Base-by-base conservation (phyloP, 495 filamentous ascomycete species). In the Aspergillus nanangensis region DNA sequence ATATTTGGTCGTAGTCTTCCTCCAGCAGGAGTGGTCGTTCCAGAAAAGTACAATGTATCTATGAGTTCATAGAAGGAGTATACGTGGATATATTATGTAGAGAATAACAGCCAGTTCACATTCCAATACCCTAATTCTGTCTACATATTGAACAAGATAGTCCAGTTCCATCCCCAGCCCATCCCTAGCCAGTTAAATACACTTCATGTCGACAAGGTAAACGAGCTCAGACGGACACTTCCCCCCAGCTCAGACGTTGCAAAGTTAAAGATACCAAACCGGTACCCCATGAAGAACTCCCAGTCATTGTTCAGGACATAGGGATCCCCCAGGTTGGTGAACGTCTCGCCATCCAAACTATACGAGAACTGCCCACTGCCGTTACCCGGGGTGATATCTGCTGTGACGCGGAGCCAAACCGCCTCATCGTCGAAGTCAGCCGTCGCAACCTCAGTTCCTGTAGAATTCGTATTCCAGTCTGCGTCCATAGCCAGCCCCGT, bases 261-360 rank as follows among this genome's bases (percentile, higher is more conserved):
- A 58, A 64, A 77, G 51, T 81, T 81, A 49, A 83, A 82, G 9
- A 80, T 69, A 0, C 62, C 78, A 54, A 64, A 83, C 8, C 77
- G 67, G 58, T 81, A 80, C 0, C 77, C 79, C 34, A 70, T 65
- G 42, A 80, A 83, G 56, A 70, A 77, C 8, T 60, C 44, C 69
- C 69, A 80, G 11, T 58, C 56, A 19, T 65, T 78, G 32, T 52
- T 69, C 63, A 81, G 51, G 5, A 53, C 43, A 23, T 66, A 75
- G 0, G 47, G 46, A 1, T 44, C 41, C 0, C 79, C 79, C 1
- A 83, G 33, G 8, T 51, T 49, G 0, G 48, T 62, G 45, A 74
- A 81, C 1, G 48, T 61, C 5, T 45, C 47, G 1, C 76, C 77
- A 46, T 82, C 76, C 0, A 57, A 50, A 44, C 76, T 81, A 51